Evolutionary conservation across 768 basidiomycete species (phyloP).

Genomic region (Pleurotus platypus): DNA sequence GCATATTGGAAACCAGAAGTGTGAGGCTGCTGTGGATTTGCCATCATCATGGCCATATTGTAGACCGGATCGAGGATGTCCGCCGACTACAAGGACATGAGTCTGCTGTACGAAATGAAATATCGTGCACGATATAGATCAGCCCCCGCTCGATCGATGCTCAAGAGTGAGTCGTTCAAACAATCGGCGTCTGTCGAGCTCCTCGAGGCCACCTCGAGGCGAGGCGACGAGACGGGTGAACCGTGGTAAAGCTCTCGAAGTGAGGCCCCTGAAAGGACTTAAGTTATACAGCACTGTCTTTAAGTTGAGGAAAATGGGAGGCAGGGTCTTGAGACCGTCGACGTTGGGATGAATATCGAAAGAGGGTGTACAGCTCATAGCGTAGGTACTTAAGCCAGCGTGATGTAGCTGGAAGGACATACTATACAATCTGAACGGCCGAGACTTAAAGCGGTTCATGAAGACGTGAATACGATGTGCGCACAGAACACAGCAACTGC

Average conservation of each 20-base stretch:
- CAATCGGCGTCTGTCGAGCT: neutral
- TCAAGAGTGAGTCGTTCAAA: neutral
- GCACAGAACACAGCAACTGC: no score
- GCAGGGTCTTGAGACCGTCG: no score
- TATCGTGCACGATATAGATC: neutral
- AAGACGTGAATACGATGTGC: no score
- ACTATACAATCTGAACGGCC: no score
- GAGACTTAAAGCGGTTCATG: no score
- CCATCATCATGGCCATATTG: conserved; percentile 1
- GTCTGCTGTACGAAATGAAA: neutral
- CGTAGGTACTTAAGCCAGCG: no score
- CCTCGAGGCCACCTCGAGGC: conserved; percentile 2
- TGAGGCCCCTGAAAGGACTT: neutral
- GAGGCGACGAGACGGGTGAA: neutral
- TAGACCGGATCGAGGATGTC: neutral
- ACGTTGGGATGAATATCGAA: no score
- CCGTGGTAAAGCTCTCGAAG: neutral
- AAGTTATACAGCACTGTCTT: neutral
- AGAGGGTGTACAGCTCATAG: no score
- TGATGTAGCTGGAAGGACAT: no score
- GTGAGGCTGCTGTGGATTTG: neutral
- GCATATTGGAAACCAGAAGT: neutral
- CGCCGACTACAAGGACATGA: neutral
- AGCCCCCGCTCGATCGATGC: neutral
- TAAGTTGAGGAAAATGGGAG: no score